Base-by-base conservation (phyloP, 164 flowering plant species). In the Macadamia tetraphylla region DNA sequence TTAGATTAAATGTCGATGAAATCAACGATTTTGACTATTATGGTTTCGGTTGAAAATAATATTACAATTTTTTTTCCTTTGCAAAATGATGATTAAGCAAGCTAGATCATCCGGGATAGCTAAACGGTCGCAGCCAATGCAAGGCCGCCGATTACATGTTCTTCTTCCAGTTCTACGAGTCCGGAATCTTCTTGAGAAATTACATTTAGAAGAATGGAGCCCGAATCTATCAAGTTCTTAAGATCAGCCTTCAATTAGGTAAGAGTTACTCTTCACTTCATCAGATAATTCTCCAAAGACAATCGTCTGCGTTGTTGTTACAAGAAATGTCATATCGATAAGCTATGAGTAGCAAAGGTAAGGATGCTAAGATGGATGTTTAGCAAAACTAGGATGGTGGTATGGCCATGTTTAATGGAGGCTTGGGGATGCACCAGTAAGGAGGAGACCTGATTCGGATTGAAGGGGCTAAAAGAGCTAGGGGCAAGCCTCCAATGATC, bases 61-160 rank as follows among this genome's bases (percentile, higher is more conserved):
- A 23, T 0, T 23, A 23, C 23, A 23, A 23, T 35, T 70, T 32
- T 61, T 31, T 29, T 29, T 64, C 17, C 49, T 66, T 29, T 15
- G 63, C 1, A 44, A 30, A 48, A 42, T 49, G 44, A 23, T 43
- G 9, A 57, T 77, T 75, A 60, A 93, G 98, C 83, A 77, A 81
- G 76, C 53, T 94, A 66, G 87, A 94, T 77, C 95, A 94, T 74
- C 85, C 88, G 5, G 96, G 65, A 65, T 94, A 66, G 85, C 87
- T 6, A 85, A 73, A 44, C 76, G 71, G 77, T 90, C 49, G 97
- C 96, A 2, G 98, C 97, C 0, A 91, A 91, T 71, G 96, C 95
- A 2, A 86, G 74, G 83, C 98, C 97, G 7, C 97, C 57, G 85
- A 88, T 77, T 94, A 94, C 79, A 71, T 91, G 94, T 83, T 88